These are phyloP conservation scores for Chamaecyparis obtusa DNA, from an alignment of 75 land plant genomes.

Conservation along the genomic window DNA sequence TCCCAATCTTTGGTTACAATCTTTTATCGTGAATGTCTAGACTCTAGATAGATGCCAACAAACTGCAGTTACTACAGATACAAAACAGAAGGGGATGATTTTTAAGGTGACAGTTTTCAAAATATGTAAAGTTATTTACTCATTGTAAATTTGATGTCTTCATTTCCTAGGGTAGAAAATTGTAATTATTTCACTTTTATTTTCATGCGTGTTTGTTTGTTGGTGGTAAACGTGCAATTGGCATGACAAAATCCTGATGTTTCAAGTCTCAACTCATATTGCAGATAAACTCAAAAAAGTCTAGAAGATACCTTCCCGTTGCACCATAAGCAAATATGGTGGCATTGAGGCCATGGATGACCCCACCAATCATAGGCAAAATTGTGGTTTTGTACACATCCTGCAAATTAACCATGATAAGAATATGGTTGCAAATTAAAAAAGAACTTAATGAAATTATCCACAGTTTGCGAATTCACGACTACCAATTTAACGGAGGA, in stretches of 20 bases:
- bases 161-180: not conserved
- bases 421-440: not conserved
- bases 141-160: not conserved
- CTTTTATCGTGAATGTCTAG: not conserved
- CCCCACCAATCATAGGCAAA: conserved; percentile 72
- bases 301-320: conserved; percentile 77
- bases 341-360: conserved; percentile 90
- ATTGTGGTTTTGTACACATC: conserved; percentile 77
- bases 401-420: conserved; percentile 30
- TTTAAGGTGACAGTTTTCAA: not conserved
- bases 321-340: conserved; percentile 98
- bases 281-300: not conserved
- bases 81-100: not conserved
- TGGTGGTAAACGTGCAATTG: not conserved
- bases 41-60: not conserved
- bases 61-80: not conserved
- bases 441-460: not conserved
- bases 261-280: not conserved
- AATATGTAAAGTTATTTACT: not conserved
- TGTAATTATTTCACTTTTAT: not conserved
- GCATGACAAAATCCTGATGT: not conserved
- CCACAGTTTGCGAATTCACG: not conserved
- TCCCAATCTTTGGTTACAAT: not conserved
- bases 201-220: not conserved
- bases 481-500: not conserved